Percentiles rank a stretch among this genome's conserved stretches.
Conservation (phyloP, 2,329 filamentous ascomycete genomes). For the Cryphonectria japonica region DNA sequence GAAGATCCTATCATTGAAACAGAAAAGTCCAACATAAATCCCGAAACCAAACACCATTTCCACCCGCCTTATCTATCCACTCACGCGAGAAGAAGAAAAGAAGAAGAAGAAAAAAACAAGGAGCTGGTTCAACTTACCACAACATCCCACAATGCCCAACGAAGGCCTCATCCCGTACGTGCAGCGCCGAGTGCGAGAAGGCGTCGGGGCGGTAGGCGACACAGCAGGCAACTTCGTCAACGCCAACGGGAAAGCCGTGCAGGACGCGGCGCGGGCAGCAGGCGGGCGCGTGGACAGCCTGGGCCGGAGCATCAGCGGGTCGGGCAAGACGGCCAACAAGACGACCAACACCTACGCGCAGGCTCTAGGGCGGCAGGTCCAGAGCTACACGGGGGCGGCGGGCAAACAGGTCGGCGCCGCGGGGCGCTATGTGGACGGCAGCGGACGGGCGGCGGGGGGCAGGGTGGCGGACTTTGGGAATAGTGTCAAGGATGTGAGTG, state of each 20-base stretch:
- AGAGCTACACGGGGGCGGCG: constrained; percentile 21
- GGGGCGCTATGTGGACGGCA: constrained; percentile 23
- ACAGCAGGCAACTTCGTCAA: constrained; percentile 26
- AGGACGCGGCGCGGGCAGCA: constrained; percentile 18
- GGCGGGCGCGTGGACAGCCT: constrained; percentile 22
- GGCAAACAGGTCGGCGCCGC: constrained; percentile 21
- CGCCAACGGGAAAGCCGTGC: constrained; percentile 27
- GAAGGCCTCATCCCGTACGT: constrained; percentile 27
- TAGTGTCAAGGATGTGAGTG: constrained; percentile 23
- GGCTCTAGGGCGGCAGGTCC: constrained; percentile 14
- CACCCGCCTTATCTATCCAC: neutral
- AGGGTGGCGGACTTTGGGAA: constrained; percentile 26
- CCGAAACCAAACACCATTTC: neutral
- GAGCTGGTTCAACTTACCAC: no score
- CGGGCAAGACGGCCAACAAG: constrained; percentile 25
- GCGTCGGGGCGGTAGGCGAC: constrained; percentile 24
- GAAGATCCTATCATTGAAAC: neutral
- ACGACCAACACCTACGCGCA: constrained; percentile 12
- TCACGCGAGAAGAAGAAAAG: neutral
- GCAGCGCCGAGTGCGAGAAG: constrained; percentile 25
- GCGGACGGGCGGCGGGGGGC: constrained; percentile 25
- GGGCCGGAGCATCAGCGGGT: constrained; percentile 23
- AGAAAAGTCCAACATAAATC: neutral
- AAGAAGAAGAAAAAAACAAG: neutral
- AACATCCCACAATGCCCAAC: constrained; percentile 19